These are phyloP conservation scores for Corynascus novoguineensis DNA, from an alignment of 495 filamentous ascomycete genomes.

Conservation along the genomic window DNA sequence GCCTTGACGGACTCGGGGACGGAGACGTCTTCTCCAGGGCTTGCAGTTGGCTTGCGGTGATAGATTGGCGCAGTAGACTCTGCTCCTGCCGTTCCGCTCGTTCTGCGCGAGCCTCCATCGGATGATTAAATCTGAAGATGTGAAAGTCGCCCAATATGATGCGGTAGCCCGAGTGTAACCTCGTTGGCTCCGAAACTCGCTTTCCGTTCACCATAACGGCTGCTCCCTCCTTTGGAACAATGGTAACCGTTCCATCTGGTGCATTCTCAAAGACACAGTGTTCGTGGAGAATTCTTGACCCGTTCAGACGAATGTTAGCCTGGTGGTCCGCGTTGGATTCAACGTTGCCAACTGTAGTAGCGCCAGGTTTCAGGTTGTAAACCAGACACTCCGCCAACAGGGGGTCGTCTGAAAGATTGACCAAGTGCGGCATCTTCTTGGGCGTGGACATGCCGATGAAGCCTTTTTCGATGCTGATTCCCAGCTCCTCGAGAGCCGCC, in stretches of 20 bases:
- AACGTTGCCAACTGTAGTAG: conserved; percentile 88
- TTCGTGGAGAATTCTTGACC: conserved; percentile 82
- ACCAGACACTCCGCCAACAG: conserved; percentile 93
- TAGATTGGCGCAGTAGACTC: conserved; percentile 80
- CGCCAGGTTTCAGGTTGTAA: conserved; percentile 96
- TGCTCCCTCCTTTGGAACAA: conserved; percentile 82
- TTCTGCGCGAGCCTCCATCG: conserved; percentile 90
- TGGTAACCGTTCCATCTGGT: conserved; percentile 80
- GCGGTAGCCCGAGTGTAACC: conserved; percentile 84
- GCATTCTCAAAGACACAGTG: conserved; percentile 91
- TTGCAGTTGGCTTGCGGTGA: conserved; percentile 74
- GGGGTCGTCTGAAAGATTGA: conserved; percentile 96
- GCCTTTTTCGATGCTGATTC: conserved; percentile 98
- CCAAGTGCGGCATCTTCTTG: conserved; percentile 98
- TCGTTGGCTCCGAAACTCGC: conserved; percentile 72
- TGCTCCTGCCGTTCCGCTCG: conserved; percentile 61
- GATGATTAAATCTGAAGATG: conserved; percentile 98
- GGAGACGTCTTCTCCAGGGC: conserved; percentile 38
- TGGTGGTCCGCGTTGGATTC: conserved; percentile 68
- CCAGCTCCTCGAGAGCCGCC: conserved; percentile 88
- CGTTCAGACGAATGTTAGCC: conserved; percentile 88
- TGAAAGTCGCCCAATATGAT: conserved; percentile 98
- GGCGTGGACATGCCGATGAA: conserved; percentile 93
- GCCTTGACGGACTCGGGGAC: conserved; percentile 58
- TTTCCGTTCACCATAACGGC: conserved; percentile 97